These are phyloP conservation scores for Carpinus viminea DNA, from an alignment of 306 rosid species.

Conservation along the genomic window DNA sequence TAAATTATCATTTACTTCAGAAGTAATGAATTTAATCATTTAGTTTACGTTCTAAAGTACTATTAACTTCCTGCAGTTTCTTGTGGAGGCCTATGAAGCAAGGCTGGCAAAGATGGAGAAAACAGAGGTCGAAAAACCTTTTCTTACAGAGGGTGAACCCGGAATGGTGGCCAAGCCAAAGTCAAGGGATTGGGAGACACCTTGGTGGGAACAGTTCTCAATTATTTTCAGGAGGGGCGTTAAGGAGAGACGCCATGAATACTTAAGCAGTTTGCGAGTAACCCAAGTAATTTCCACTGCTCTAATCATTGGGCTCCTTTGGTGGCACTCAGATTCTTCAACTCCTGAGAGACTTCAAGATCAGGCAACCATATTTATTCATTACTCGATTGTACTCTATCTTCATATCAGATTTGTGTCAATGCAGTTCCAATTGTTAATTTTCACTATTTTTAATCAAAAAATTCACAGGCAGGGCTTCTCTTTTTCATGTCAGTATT, in stretches of 20 bases:
- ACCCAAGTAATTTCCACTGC: background rate
- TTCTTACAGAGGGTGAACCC: background rate
- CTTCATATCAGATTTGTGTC: background rate
- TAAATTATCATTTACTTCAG: no score
- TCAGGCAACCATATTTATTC: background rate
- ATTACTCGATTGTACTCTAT: background rate
- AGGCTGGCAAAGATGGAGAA: background rate
- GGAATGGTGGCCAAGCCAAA: background rate
- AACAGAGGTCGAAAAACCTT: background rate
- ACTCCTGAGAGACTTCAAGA: slow-evolving; percentile 1
- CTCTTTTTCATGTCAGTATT: background rate
- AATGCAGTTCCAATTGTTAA: background rate
- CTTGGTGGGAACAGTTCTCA: slow-evolving; percentile 3
- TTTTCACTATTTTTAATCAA: background rate
- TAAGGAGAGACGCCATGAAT: background rate
- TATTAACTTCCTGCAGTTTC: background rate
- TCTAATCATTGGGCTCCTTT: background rate
- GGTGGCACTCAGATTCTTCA: slow-evolving; percentile 9
- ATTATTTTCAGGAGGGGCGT: background rate
- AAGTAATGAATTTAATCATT: no score
- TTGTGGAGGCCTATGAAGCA: slow-evolving; percentile 1
- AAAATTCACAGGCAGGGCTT: background rate
- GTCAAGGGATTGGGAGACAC: background rate
- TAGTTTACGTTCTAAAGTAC: no score
- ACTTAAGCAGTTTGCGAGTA: background rate